These are phyloP conservation scores for Begonia peltatifolia DNA, from an alignment of 306 rosid species.

Conservation along the genomic window DNA sequence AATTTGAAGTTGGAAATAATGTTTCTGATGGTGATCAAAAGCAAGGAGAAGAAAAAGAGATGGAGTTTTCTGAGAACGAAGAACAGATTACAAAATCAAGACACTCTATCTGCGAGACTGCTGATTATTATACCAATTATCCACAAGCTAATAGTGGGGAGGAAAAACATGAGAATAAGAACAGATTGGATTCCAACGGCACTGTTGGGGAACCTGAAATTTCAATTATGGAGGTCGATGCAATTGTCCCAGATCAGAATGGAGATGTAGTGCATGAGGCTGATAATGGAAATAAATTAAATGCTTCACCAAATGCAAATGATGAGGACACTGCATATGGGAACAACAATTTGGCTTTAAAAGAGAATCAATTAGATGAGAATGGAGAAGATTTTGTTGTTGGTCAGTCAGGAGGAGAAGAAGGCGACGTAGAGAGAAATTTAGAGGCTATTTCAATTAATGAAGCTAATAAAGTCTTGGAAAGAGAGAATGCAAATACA, in stretches of 20 bases:
- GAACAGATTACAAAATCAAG: slow-evolving; percentile 7
- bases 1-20: not conserved
- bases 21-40: slow-evolving; percentile 3
- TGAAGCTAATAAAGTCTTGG: slow-evolving; percentile 1
- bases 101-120: slow-evolving; percentile 10
- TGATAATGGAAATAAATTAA: not conserved
- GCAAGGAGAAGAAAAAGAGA: slow-evolving; percentile 8
- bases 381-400: slow-evolving; percentile 5
- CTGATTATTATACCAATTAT: slow-evolving; percentile 1
- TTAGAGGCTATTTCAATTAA: slow-evolving; percentile 9
- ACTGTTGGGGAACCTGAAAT: slow-evolving; percentile 9
- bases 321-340: slow-evolving; percentile 1
- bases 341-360: slow-evolving; percentile 1
- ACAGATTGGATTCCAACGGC: slow-evolving; percentile 1
- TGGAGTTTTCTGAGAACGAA: slow-evolving; percentile 4
- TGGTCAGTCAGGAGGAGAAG: slow-evolving; percentile 5
- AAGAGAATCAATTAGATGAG: slow-evolving; percentile 2
- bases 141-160: slow-evolving; percentile 1
- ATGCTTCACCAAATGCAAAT: slow-evolving; percentile 1
- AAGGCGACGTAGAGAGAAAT: slow-evolving; percentile 9
- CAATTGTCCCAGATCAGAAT: slow-evolving; percentile 1
- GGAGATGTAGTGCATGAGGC: not conserved
- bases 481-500: slow-evolving; percentile 5
- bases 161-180: slow-evolving; percentile 1
- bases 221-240: not conserved